Conservation (phyloP, 345 rosid species). For the Moricandia arvensis region DNA sequence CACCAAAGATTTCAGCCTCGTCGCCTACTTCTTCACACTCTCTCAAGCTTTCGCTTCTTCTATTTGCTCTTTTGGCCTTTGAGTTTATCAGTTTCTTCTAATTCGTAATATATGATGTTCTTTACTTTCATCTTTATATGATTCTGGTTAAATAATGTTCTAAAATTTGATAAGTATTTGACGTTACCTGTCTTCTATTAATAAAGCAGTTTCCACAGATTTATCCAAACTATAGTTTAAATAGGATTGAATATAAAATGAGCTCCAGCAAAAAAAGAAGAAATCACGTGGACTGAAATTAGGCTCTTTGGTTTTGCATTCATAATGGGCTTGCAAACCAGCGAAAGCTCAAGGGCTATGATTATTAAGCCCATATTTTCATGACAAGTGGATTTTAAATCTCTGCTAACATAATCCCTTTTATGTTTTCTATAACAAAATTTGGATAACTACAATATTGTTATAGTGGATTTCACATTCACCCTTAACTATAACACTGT, state of each 20-base stretch:
- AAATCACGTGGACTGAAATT: no score
- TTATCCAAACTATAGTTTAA: not conserved
- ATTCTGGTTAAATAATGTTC: not conserved
- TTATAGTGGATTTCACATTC: no score
- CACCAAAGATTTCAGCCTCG: slow-evolving; percentile 45
- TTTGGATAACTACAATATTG: no score
- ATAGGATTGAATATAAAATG: not conserved
- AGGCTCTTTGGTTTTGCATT: no score
- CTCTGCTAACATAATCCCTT: no score
- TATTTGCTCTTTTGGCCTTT: slow-evolving; percentile 43
- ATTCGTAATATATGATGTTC: not conserved
- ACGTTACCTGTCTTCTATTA: not conserved
- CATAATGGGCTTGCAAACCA: no score
- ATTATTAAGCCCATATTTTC: no score
- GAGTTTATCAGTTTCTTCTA: slow-evolving; percentile 36
- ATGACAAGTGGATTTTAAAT: no score
- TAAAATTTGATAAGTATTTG: not conserved
- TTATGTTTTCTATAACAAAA: no score
- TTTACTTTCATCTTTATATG: not conserved
- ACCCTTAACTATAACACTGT: no score
- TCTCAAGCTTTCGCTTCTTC: slow-evolving; percentile 49
- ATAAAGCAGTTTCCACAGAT: not conserved
- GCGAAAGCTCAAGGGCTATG: no score
- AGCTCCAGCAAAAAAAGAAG: not conserved
- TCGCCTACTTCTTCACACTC: slow-evolving; percentile 49